Conservation (phyloP, 805 yeast genomes). For the Candida schatavii region DNA sequence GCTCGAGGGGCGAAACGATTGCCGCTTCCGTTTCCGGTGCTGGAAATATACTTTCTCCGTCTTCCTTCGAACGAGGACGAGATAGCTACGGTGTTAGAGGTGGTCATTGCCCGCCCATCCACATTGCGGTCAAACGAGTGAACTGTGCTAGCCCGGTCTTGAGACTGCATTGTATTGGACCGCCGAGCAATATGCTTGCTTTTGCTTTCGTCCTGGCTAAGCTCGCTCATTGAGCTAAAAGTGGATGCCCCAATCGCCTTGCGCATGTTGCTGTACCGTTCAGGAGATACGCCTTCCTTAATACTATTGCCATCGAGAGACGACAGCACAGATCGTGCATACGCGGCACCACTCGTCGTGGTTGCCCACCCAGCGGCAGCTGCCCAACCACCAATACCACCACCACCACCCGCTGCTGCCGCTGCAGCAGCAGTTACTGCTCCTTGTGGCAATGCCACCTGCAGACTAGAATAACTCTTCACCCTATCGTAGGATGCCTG, state of each 20-base stretch:
- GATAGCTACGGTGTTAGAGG: too few species aligned
- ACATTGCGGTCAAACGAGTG: neutral
- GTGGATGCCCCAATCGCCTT: neutral
- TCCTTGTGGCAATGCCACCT: neutral
- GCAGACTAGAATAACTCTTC: neutral
- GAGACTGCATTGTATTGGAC: neutral
- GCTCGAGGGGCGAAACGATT: constrained; percentile 5
- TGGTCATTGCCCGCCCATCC: neutral
- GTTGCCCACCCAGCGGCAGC: too few species aligned
- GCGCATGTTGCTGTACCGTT: constrained; percentile 1
- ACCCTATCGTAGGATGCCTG: neutral
- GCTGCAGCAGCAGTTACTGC: too few species aligned
- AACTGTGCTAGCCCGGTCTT: neutral
- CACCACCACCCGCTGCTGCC: neutral
- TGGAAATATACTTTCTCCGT: neutral
- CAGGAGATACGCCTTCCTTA: constrained; percentile 5
- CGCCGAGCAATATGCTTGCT: neutral
- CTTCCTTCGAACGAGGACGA: neutral
- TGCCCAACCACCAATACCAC: neutral
- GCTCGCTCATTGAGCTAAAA: neutral
- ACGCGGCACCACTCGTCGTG: neutral
- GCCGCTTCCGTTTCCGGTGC: neutral
- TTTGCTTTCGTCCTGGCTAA: neutral
- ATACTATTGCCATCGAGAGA: constrained; percentile 3
- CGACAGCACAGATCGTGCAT: constrained; percentile 1